Conservation (phyloP, 805 yeast species). For the Yarrowia phangngaensis region DNA sequence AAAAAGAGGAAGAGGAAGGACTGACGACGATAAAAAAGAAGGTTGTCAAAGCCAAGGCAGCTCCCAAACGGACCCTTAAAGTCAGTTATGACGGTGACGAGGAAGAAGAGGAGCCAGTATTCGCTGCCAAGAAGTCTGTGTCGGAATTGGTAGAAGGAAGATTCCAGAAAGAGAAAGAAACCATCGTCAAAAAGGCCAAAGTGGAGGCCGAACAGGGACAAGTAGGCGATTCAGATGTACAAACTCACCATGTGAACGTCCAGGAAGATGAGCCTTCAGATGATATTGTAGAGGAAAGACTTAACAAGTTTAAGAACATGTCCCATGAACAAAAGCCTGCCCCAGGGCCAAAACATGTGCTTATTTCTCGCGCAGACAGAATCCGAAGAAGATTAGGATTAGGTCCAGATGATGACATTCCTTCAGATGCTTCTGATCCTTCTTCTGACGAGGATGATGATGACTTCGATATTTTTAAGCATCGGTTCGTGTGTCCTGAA, state of each 20-base stretch:
- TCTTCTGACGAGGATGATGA: slow-evolving; percentile 10
- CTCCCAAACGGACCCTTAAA: slow-evolving; percentile 1
- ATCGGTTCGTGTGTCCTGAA: slow-evolving; percentile 16
- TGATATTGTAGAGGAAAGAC: background rate
- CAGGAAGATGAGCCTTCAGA: background rate
- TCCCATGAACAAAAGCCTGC: background rate
- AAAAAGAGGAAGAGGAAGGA: background rate
- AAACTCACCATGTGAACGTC: background rate
- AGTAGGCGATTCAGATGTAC: background rate
- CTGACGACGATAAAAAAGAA: background rate
- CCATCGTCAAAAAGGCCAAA: background rate
- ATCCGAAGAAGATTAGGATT: slow-evolving; percentile 3
- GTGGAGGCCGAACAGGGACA: background rate
- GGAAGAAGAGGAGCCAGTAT: slow-evolving; percentile 33
- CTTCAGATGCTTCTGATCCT: slow-evolving; percentile 16
- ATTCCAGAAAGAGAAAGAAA: background rate
- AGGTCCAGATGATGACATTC: slow-evolving; percentile 7
- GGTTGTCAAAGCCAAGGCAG: background rate
- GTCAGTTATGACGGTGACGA: slow-evolving; percentile 37
- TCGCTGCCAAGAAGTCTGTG: slow-evolving; percentile 28
- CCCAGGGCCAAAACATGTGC: background rate
- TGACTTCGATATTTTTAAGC: slow-evolving; percentile 12
- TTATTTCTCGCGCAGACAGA: slow-evolving; percentile 4
- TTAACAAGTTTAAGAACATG: slow-evolving; percentile 8
- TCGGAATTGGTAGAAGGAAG: background rate